Percentiles rank a stretch among this genome's conserved stretches.
Evolutionary conservation across 1,139 yeast genomes (phyloP).

Genomic region (Ogataea hybrid): DNA sequence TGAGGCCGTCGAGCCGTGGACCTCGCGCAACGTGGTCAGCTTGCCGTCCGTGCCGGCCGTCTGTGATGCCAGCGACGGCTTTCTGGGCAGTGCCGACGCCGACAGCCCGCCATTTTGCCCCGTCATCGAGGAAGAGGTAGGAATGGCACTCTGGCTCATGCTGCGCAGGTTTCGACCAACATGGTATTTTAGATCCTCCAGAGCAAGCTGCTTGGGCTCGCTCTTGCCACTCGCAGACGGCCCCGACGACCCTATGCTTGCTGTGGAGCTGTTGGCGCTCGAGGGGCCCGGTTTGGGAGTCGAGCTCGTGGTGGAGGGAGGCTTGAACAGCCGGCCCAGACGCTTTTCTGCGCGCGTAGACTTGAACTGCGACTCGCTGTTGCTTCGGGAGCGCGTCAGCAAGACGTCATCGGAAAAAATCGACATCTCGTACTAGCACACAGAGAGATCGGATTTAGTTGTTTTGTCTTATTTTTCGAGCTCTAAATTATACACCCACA

Average conservation of each 20-base stretch:
- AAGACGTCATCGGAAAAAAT: constrained; percentile 3
- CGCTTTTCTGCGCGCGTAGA: constrained; percentile 32
- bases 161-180: constrained; percentile 18
- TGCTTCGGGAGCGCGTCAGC: constrained; percentile 24
- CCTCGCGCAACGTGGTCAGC: constrained; percentile 14
- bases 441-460: not conserved
- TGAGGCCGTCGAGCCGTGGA: not conserved
- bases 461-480: constrained; percentile 2
- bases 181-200: constrained; percentile 22
- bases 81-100: constrained; percentile 8
- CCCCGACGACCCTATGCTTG: constrained; percentile 1
- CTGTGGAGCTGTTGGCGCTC: constrained; percentile 6
- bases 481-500: constrained; percentile 2
- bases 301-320: constrained; percentile 10
- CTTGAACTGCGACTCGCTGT: constrained; percentile 27
- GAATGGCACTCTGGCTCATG: constrained; percentile 15
- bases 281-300: constrained; percentile 6
- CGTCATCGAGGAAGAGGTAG: not conserved
- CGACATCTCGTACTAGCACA: not conserved
- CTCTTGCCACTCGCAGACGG: constrained; percentile 4
- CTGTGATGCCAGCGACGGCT: constrained; percentile 12
- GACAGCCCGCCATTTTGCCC: not conserved
- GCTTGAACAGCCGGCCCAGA: constrained; percentile 33
- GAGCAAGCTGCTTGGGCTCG: constrained; percentile 18
- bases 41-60: constrained; percentile 7